phyloP scores from a whole-genome alignment of 2,329 filamentous ascomycete species.

The Clarireedia hainanense region DNA sequence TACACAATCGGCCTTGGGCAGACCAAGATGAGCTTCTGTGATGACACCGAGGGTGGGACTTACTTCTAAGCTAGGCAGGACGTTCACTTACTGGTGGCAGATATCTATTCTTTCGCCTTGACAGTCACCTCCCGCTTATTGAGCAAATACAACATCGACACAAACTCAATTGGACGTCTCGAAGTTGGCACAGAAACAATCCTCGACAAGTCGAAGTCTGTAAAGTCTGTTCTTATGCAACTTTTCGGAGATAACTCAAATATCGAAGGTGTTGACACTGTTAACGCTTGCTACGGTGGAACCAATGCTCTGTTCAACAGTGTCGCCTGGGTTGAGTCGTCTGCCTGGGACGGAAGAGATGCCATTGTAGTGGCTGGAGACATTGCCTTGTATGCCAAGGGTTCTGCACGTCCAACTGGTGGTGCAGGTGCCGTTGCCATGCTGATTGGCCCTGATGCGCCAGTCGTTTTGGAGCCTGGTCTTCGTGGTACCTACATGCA shows the following conservation, averaged over 20 bases:
- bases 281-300: constrained; percentile 82
- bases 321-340: constrained; percentile 81
- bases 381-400: constrained; percentile 81
- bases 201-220: constrained; percentile 84
- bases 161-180: constrained; percentile 68
- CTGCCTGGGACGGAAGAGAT: constrained; percentile 77
- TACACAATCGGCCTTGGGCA: constrained; percentile 88
- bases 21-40: constrained; percentile 89
- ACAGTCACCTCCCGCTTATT: constrained; percentile 72
- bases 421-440: constrained; percentile 74
- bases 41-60: constrained; percentile 69
- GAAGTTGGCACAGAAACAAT: constrained; percentile 83
- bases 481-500: constrained; percentile 74
- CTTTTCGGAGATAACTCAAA: constrained; percentile 78
- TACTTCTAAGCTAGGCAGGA: not conserved
- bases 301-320: constrained; percentile 80
- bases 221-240: constrained; percentile 85
- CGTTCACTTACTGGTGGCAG: constrained; percentile 29
- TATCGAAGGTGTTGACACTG: constrained; percentile 73
- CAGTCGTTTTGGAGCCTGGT: constrained; percentile 69
- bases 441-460: constrained; percentile 71
- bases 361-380: constrained; percentile 74
- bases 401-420: constrained; percentile 71
- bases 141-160: constrained; percentile 76
- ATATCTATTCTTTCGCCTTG: constrained; percentile 81